Evolutionary conservation across 2,329 filamentous ascomycete genomes (phyloP).

Genomic region (Ascochyta koolunga): DNA sequence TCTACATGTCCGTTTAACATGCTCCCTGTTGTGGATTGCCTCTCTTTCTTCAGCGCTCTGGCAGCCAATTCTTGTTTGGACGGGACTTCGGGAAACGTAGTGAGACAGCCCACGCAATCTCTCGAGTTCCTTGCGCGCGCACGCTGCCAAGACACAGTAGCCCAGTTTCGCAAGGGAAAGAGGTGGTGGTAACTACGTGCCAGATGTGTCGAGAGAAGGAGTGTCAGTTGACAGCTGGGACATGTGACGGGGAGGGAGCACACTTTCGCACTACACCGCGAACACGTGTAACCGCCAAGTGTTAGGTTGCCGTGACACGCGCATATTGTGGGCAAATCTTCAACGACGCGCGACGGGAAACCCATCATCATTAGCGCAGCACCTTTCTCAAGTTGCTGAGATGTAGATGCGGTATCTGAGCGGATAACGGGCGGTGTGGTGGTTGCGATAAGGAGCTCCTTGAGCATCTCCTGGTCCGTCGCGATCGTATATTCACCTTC

Average conservation of each 20-base stretch:
- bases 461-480: slow-evolving; percentile 84
- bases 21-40: slow-evolving; percentile 18
- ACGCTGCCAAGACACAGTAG: slow-evolving; percentile 82
- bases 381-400: slow-evolving; percentile 48
- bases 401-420: slow-evolving; percentile 51
- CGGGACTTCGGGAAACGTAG: slow-evolving; percentile 66
- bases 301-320: slow-evolving; percentile 87
- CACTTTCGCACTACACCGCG: slow-evolving; percentile 85
- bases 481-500: slow-evolving; percentile 79
- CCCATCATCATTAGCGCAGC: slow-evolving; percentile 90
- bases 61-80: slow-evolving; percentile 12
- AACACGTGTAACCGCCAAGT: slow-evolving; percentile 87
- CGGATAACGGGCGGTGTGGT: slow-evolving; percentile 89
- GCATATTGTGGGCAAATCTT: slow-evolving; percentile 76
- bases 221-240: slow-evolving; percentile 85
- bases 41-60: slow-evolving; percentile 19
- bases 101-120: slow-evolving; percentile 80
- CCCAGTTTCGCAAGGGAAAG: slow-evolving; percentile 76
- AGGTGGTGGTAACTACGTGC: slow-evolving; percentile 49
- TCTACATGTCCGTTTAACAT: slow-evolving; percentile 7
- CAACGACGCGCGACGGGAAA: slow-evolving; percentile 85
- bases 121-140: slow-evolving; percentile 57
- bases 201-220: slow-evolving; percentile 80
- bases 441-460: slow-evolving; percentile 83
- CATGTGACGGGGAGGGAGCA: slow-evolving; percentile 90